A percentile compares a stretch with the other conserved stretches of the same genome.
Evolutionary conservation across 345 rosid species (phyloP).

Genomic region (Hibiscus syriacus): DNA sequence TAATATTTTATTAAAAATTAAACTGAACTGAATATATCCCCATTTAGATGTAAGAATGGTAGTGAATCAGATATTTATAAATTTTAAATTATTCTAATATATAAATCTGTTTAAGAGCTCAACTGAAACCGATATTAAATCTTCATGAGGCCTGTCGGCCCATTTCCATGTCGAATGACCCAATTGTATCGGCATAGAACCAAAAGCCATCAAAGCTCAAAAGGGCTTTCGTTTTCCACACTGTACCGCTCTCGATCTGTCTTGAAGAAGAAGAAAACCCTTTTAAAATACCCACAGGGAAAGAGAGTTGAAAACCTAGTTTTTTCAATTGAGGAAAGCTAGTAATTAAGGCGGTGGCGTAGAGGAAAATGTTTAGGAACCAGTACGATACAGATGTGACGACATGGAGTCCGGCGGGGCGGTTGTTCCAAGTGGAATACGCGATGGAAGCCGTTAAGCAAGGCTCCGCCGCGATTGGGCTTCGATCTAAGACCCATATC

Average conservation of each 20-base stretch:
- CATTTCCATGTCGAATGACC: no score
- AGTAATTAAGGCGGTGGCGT: constrained; percentile 8
- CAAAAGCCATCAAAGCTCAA: background rate
- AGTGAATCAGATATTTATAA: no score
- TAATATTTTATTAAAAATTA: no score
- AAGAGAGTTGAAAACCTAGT: background rate
- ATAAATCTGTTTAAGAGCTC: no score
- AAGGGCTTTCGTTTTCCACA: background rate
- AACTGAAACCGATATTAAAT: no score
- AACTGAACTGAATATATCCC: no score
- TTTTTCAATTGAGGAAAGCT: background rate
- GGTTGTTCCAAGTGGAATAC: constrained; percentile 94
- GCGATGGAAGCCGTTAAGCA: constrained; percentile 99
- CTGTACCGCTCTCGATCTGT: background rate
- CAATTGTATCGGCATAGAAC: background rate
- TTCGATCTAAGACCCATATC: constrained; percentile 94
- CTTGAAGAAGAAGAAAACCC: background rate
- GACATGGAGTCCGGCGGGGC: constrained; percentile 97
- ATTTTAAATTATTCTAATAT: no score
- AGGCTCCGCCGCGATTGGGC: constrained; percentile 98
- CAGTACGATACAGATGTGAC: constrained; percentile 98
- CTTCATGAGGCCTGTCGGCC: no score
- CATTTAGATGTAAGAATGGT: no score
- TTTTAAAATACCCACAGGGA: background rate
- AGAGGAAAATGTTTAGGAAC: constrained; percentile 57